phyloP scores from a whole-genome alignment of 768 basidiomycete genomes.

The Macrocybe gigantea region DNA sequence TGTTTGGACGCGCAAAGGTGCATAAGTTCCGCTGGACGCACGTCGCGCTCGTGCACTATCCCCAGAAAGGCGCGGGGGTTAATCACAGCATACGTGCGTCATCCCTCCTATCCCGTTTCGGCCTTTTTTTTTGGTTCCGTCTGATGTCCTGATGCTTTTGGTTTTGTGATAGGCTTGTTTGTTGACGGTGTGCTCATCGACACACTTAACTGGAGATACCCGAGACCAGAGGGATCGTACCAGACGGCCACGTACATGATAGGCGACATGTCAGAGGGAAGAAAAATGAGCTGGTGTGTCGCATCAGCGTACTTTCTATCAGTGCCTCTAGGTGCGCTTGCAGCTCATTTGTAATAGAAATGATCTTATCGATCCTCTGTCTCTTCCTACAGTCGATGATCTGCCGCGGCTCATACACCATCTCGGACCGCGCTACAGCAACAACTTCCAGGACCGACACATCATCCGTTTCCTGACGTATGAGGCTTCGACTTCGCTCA shows the following conservation, averaged over 20 bases:
- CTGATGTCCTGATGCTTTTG: neutral
- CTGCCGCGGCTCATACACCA: conserved; percentile 73
- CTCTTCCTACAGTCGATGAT: conserved; percentile 48
- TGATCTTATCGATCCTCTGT: conserved; percentile 4
- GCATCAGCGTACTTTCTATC: conserved; percentile 61
- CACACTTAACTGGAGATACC: conserved; percentile 58
- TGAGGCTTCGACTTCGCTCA: conserved; percentile 77
- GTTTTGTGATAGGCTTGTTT: conserved; percentile 51
- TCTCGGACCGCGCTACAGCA: conserved; percentile 73
- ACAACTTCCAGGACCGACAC: conserved; percentile 67
- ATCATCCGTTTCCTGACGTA: conserved; percentile 78
- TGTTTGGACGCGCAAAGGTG: conserved; percentile 42
- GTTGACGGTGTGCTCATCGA: conserved; percentile 68
- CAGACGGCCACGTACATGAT: conserved; percentile 41
- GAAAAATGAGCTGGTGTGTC: conserved; percentile 59
- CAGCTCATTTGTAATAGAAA: neutral
- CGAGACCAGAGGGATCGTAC: conserved; percentile 36
- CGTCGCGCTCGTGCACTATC: conserved; percentile 59
- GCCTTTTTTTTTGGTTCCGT: neutral
- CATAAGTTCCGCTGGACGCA: conserved; percentile 68
- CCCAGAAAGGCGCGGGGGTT: conserved; percentile 34
- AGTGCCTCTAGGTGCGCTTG: conserved; percentile 43
- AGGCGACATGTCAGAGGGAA: conserved; percentile 43
- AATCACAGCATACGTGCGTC: conserved; percentile 58
- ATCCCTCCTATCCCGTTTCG: neutral